Evolutionary conservation across 202 grass and related monocot genomes (phyloP).

Genomic region (Digitaria exilis): DNA sequence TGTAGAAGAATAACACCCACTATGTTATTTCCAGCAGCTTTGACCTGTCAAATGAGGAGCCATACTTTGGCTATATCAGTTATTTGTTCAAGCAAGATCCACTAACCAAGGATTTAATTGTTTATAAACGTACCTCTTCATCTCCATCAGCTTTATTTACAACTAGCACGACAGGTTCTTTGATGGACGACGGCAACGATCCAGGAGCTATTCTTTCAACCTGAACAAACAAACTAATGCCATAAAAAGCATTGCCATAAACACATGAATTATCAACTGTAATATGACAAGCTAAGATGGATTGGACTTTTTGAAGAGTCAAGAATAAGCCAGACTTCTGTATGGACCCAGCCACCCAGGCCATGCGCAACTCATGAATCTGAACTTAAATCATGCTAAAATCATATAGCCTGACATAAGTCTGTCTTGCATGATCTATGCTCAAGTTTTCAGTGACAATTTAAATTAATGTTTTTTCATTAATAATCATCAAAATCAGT

Average conservation of each 20-base stretch:
- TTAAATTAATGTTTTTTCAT: background rate
- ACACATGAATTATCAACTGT: too few species aligned
- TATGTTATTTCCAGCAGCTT: slow-evolving; percentile 94
- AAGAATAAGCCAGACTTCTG: slow-evolving; percentile 16
- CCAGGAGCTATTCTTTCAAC: slow-evolving; percentile 88
- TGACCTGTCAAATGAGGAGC: slow-evolving; percentile 60
- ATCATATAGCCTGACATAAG: slow-evolving; percentile 5
- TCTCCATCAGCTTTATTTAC: slow-evolving; percentile 96
- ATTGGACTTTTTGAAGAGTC: slow-evolving; percentile 5
- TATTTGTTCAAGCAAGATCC: slow-evolving; percentile 9
- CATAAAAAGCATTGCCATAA: too few species aligned
- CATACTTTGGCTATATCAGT: slow-evolving; percentile 23
- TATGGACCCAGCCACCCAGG: background rate
- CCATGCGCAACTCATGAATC: slow-evolving; percentile 4
- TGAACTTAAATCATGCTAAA: slow-evolving; percentile 1
- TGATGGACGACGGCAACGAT: slow-evolving; percentile 55
- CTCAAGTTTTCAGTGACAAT: background rate
- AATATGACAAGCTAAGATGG: slow-evolving; percentile 17
- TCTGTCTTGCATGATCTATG: background rate
- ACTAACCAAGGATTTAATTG: slow-evolving; percentile 12
- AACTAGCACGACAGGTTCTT: slow-evolving; percentile 76
- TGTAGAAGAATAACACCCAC: slow-evolving; percentile 89
- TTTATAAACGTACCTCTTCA: slow-evolving; percentile 80
- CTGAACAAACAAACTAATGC: slow-evolving; percentile 47
- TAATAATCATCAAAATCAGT: background rate